These are phyloP conservation scores for Mycena haematopus DNA, from an alignment of 768 basidiomycete genomes.

Conservation along the genomic window DNA sequence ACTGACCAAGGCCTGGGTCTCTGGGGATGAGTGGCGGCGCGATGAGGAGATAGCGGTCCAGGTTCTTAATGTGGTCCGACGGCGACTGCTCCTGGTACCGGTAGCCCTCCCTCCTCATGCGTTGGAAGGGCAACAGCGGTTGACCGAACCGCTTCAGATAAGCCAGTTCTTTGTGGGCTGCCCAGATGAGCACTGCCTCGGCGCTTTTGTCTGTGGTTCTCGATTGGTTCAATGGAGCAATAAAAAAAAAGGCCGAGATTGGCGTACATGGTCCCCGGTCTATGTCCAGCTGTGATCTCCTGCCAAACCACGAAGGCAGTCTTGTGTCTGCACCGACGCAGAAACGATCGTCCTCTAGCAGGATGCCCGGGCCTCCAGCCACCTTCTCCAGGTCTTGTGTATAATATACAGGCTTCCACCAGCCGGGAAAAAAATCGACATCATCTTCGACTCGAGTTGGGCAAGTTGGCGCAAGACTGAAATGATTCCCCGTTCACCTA, in stretches of 20 bases:
- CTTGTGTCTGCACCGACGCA: slow-evolving; percentile 54
- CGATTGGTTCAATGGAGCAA: slow-evolving; percentile 31
- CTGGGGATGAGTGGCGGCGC: slow-evolving; percentile 52
- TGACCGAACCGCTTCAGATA: slow-evolving; percentile 55
- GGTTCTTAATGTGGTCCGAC: slow-evolving; percentile 55
- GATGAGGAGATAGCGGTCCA: slow-evolving; percentile 50
- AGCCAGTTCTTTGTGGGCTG: slow-evolving; percentile 53
- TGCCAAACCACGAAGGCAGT: slow-evolving; percentile 53
- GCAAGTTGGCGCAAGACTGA: slow-evolving; percentile 52
- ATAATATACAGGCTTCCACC: slow-evolving; percentile 60
- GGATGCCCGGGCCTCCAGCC: slow-evolving; percentile 41
- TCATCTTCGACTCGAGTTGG: slow-evolving; percentile 54
- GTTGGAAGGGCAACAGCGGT: slow-evolving; percentile 52
- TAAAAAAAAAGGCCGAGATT: slow-evolving; percentile 35
- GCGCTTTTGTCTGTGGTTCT: slow-evolving; percentile 49
- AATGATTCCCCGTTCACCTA: slow-evolving; percentile 45
- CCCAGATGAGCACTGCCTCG: slow-evolving; percentile 49
- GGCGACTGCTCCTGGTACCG: slow-evolving; percentile 50
- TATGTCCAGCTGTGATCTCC: slow-evolving; percentile 55
- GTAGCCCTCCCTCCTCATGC: slow-evolving; percentile 51
- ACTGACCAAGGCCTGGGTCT: slow-evolving; percentile 37
- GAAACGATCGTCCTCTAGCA: slow-evolving; percentile 48
- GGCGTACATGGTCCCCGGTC: slow-evolving; percentile 59
- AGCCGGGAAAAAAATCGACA: slow-evolving; percentile 55
- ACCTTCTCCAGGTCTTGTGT: slow-evolving; percentile 50